Evolutionary conservation across 441 rosid genomes (phyloP).

Genomic region (Hura crepitans): DNA sequence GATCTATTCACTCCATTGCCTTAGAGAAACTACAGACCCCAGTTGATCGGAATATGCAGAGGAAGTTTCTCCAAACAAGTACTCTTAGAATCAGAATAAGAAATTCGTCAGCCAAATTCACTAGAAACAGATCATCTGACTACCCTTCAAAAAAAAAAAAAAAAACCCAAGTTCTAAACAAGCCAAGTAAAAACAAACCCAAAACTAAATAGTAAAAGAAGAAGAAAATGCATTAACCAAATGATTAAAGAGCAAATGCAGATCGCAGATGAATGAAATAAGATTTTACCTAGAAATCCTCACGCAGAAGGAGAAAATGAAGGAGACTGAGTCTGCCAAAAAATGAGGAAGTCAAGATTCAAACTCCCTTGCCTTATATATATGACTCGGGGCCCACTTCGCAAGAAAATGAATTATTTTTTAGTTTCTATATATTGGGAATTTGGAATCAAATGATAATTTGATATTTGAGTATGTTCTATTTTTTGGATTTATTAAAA

Average conservation of each 20-base stretch:
- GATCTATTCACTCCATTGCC: slow-evolving; percentile 5
- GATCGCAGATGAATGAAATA: background rate
- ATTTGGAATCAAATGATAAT: no score
- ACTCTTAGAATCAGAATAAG: background rate
- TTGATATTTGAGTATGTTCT: no score
- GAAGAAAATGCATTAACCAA: background rate
- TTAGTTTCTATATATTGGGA: no score
- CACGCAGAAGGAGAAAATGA: background rate
- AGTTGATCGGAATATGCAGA: background rate
- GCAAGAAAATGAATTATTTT: no score
- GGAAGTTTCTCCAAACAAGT: background rate
- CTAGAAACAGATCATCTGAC: background rate
- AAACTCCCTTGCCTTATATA: background rate
- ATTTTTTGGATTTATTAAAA: no score
- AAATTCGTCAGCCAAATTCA: background rate
- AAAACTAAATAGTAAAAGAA: background rate
- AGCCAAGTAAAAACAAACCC: background rate
- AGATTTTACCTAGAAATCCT: background rate
- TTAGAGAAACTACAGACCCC: slow-evolving; percentile 7
- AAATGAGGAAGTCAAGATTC: background rate
- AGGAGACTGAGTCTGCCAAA: background rate
- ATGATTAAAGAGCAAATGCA: background rate
- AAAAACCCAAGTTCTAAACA: background rate
- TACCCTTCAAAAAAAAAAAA: no score
- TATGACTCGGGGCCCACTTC: background rate